These are phyloP conservation scores for Leishmania amazonensis DNA, from an alignment of 208 protist genomes.

Conservation along the genomic window DNA sequence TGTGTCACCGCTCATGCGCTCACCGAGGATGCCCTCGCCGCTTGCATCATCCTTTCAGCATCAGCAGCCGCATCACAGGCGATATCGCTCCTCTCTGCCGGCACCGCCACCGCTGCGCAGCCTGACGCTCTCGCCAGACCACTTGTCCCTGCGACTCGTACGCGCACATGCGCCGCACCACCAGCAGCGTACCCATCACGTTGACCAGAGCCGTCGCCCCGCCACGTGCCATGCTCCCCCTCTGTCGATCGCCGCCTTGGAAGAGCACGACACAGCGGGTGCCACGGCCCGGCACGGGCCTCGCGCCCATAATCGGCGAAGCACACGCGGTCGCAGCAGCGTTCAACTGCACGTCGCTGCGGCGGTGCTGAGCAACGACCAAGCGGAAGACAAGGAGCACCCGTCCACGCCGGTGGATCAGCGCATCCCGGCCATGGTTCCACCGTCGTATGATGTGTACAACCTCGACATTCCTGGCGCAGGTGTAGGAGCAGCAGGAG, in stretches of 20 bases:
- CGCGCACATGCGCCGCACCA: background rate
- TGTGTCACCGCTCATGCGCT: background rate
- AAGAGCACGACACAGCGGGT: background rate
- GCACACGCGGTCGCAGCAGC: background rate
- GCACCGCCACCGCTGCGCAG: conserved; percentile 29
- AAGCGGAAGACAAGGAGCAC: background rate
- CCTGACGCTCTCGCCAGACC: background rate
- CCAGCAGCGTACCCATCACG: background rate
- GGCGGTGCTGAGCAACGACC: background rate
- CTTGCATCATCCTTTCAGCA: background rate
- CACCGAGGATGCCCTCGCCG: background rate
- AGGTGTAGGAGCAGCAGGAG: background rate
- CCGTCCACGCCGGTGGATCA: conserved; percentile 24
- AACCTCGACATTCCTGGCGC: conserved; percentile 5
- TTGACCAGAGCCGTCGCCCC: background rate
- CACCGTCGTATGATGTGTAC: conserved; percentile 18
- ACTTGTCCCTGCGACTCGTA: background rate
- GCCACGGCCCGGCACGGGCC: background rate
- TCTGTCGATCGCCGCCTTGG: conserved; percentile 1
- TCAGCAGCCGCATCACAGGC: background rate
- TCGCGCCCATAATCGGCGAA: background rate
- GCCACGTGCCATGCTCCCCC: background rate
- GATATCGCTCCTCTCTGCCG: conserved; percentile 23
- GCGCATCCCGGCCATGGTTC: conserved; percentile 28
- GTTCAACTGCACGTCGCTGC: background rate